Base-by-base conservation (phyloP, 331 rosid species). In the Phaseolus coccineus region DNA sequence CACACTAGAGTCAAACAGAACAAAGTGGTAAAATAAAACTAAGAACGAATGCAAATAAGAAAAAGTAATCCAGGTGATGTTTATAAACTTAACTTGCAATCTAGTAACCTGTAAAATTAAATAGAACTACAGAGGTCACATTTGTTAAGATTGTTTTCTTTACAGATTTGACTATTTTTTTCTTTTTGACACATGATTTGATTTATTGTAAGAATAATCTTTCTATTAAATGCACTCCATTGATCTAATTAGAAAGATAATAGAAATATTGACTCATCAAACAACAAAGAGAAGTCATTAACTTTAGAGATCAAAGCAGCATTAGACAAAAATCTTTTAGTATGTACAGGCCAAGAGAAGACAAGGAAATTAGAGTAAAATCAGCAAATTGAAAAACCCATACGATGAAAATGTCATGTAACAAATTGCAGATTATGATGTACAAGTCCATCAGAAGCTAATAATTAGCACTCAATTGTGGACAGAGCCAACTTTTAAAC, bases 191-290 rank as follows among this genome's bases (percentile, higher is more conserved):
- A 53, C 25, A 6, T 62, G 51, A 62, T 51, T 76, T 39, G 73
- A 40, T 27, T 65, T 24, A 56, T 44, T 4, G 4, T 39, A 14
- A 71, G 79, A 35, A 24, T 55, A 27, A 63, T 14, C 46, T 51
- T 40, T n/a, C 33, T 27, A 44, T 47, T 5, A 46, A n/a, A 62
- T 9, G 27, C 66, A 6, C 53, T 33, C 25, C 25, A 53, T 44
- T 75, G 55, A 40, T 67, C 57, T 53, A 22, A 50, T 30, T 27
- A 64, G 10, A 64, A 42, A 77, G 67, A 77, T 35, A 62, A 71
- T 35, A 42, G 57, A 80, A 19, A 51, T 33, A 72, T 51, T 15
- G n/a, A 42, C 25, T 71, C 48, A 25, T 25, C 73, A 37, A 52
- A 37, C 58, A 71, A 51, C 74, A 73, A 72, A 48, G 9, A 8